phyloP scores from a whole-genome alignment of 2,329 filamentous ascomycete species.

The Phoma sp. region DNA sequence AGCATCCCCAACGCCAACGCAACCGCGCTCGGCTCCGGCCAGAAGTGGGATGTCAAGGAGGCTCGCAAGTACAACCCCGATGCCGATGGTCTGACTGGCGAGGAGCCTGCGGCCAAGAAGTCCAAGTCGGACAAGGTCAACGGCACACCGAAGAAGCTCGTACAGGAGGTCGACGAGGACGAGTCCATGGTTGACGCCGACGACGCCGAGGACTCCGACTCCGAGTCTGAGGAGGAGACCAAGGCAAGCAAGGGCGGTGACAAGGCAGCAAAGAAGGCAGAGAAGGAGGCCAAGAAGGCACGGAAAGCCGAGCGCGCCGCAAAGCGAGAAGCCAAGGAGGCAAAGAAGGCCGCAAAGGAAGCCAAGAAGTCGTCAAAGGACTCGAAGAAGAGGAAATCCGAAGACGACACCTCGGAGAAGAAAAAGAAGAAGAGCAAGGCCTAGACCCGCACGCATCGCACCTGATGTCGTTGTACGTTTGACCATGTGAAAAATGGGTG shows the following conservation, averaged over 20 bases:
- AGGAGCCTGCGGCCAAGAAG: slow-evolving; percentile 68
- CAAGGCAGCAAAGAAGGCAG: slow-evolving; percentile 51
- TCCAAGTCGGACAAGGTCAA: slow-evolving; percentile 55
- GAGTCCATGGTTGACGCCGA: slow-evolving; percentile 49
- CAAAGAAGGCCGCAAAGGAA: slow-evolving; percentile 62
- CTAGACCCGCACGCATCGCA: slow-evolving; percentile 27
- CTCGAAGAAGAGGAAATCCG: slow-evolving; percentile 59
- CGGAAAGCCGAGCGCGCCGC: slow-evolving; percentile 49
- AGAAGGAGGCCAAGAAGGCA: slow-evolving; percentile 56
- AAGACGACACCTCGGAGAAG: slow-evolving; percentile 57
- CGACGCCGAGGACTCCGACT: slow-evolving; percentile 46
- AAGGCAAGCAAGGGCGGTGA: slow-evolving; percentile 45
- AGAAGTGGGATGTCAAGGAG: slow-evolving; percentile 92
- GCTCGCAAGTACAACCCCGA: slow-evolving; percentile 93
- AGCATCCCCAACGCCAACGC: slow-evolving; percentile 71
- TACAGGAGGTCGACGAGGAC: slow-evolving; percentile 59
- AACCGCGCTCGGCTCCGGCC: slow-evolving; percentile 54
- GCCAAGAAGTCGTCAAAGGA: slow-evolving; percentile 64
- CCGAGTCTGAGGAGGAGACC: slow-evolving; percentile 40
- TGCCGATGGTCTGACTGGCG: slow-evolving; percentile 80
- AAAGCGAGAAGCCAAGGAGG: slow-evolving; percentile 52
- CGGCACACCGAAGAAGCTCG: slow-evolving; percentile 52
- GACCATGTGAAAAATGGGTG: slow-evolving; percentile 23
- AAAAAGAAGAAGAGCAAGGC: slow-evolving; percentile 65
- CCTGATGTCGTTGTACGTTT: slow-evolving; percentile 16